phyloP scores from a whole-genome alignment of 495 filamentous ascomycete genomes.

The Lichenothelia convexa region DNA sequence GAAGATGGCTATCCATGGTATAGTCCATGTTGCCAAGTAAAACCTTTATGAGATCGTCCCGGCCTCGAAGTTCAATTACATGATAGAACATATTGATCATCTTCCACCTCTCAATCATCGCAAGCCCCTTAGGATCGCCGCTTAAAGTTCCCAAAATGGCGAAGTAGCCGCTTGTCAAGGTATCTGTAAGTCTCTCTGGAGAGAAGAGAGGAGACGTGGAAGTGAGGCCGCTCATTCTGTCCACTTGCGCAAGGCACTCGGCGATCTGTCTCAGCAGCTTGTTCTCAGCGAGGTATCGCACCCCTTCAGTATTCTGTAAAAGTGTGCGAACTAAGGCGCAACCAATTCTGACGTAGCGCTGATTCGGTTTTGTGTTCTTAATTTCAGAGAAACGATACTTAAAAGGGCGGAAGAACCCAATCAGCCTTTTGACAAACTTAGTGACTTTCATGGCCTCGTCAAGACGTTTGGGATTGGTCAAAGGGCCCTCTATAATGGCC shows the following conservation, averaged over 20 bases:
- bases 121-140: slow-evolving; percentile 58
- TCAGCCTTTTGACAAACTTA: slow-evolving; percentile 84
- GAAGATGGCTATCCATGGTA: slow-evolving; percentile 66
- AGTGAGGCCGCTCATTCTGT: slow-evolving; percentile 78
- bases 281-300: slow-evolving; percentile 69
- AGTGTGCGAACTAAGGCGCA: slow-evolving; percentile 75
- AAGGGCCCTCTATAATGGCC: slow-evolving; percentile 77
- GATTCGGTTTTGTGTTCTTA: slow-evolving; percentile 73
- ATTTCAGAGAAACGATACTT: slow-evolving; percentile 84
- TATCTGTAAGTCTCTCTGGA: slow-evolving; percentile 59
- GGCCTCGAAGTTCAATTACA: slow-evolving; percentile 74
- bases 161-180: slow-evolving; percentile 82
- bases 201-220: slow-evolving; percentile 80
- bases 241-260: slow-evolving; percentile 85
- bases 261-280: slow-evolving; percentile 86
- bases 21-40: slow-evolving; percentile 86
- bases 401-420: slow-evolving; percentile 91
- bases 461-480: slow-evolving; percentile 78
- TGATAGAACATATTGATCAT: slow-evolving; percentile 99
- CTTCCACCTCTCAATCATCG: slow-evolving; percentile 88
- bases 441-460: slow-evolving; percentile 89
- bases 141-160: slow-evolving; percentile 75
- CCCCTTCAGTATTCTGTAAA: slow-evolving; percentile 67
- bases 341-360: slow-evolving; percentile 80
- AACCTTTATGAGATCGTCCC: slow-evolving; percentile 75